Conservation (phyloP, 2,329 filamentous ascomycete species). For the Plectosphaerella plurivora region DNA sequence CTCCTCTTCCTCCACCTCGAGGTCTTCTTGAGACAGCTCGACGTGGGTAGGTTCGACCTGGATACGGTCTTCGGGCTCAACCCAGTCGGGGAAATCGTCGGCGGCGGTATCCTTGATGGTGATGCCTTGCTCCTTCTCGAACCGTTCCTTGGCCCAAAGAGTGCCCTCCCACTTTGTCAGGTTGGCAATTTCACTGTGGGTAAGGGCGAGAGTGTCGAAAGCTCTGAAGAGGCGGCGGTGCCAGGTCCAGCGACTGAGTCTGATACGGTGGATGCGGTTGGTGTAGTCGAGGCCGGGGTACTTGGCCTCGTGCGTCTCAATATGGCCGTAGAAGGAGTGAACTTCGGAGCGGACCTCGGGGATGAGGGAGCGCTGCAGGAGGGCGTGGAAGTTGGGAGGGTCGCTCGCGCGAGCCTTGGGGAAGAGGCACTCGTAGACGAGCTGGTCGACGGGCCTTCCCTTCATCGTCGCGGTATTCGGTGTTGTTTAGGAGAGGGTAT, state of each 20-base stretch:
- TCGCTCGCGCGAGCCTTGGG: slow-evolving; percentile 63
- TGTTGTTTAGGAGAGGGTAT: not conserved
- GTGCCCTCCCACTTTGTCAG: slow-evolving; percentile 82
- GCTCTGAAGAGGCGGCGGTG: slow-evolving; percentile 72
- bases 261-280: slow-evolving; percentile 66
- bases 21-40: slow-evolving; percentile 5
- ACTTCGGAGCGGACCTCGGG: slow-evolving; percentile 77
- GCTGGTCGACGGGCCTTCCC: slow-evolving; percentile 63
- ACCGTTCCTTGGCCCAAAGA: slow-evolving; percentile 76
- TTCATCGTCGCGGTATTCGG: slow-evolving; percentile 52
- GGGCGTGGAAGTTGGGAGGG: slow-evolving; percentile 65
- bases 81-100: slow-evolving; percentile 62
- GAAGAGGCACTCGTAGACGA: slow-evolving; percentile 72
- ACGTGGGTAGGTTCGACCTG: slow-evolving; percentile 2
- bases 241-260: slow-evolving; percentile 73
- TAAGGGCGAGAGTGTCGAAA: slow-evolving; percentile 67
- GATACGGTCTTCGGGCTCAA: slow-evolving; percentile 32
- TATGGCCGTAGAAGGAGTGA: slow-evolving; percentile 71
- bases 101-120: slow-evolving; percentile 67
- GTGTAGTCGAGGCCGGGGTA: slow-evolving; percentile 80
- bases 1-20: slow-evolving; percentile 22
- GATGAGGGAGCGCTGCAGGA: slow-evolving; percentile 68
- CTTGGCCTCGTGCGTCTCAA: slow-evolving; percentile 75
- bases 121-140: slow-evolving; percentile 69
- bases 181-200: slow-evolving; percentile 62